phyloP scores from a whole-genome alignment of 306 rosid species.

The Quillaja saponaria region DNA sequence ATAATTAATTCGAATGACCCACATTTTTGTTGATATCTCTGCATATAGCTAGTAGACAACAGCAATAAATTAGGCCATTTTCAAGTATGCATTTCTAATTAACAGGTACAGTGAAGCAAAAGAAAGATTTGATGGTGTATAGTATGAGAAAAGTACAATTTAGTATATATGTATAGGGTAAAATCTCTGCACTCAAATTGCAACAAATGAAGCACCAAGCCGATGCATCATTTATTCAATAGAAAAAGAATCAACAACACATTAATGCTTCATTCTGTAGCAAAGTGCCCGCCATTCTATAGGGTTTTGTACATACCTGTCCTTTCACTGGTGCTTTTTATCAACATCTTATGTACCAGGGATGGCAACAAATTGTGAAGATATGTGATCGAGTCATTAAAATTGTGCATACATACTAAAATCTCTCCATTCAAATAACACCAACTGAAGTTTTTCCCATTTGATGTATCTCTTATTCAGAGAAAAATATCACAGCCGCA shows the following conservation, averaged over 20 bases:
- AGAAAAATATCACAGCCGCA: conserved; percentile 4
- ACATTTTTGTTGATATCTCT: conserved; percentile 15
- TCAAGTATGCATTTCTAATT: conserved; percentile 21
- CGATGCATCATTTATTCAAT: conserved; percentile 5
- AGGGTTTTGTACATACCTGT: conserved; percentile 9
- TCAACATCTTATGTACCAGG: too few species aligned
- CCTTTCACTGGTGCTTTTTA: conserved; percentile 15
- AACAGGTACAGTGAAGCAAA: conserved; percentile 17
- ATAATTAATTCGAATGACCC: conserved; percentile 22
- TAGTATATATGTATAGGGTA: conserved; percentile 12
- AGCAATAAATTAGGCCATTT: conserved; percentile 3
- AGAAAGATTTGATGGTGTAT: background rate
- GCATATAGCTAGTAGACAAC: conserved; percentile 20
- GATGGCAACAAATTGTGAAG: too few species aligned
- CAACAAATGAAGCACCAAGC: conserved; percentile 5
- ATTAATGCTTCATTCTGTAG: background rate
- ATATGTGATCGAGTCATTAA: too few species aligned
- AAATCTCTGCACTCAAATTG: conserved; percentile 5
- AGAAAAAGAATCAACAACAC: conserved; percentile 2
- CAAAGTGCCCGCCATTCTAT: conserved; percentile 8
- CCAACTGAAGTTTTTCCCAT: conserved; percentile 13
- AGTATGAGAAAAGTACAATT: conserved; percentile 11
- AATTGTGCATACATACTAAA: conserved; percentile 4
- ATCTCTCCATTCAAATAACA: conserved; percentile 18
- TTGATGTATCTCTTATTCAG: conserved; percentile 32